These are phyloP conservation scores for Phaeomoniella chlamydospora DNA, from an alignment of 2,329 filamentous ascomycete genomes.

Conservation along the genomic window DNA sequence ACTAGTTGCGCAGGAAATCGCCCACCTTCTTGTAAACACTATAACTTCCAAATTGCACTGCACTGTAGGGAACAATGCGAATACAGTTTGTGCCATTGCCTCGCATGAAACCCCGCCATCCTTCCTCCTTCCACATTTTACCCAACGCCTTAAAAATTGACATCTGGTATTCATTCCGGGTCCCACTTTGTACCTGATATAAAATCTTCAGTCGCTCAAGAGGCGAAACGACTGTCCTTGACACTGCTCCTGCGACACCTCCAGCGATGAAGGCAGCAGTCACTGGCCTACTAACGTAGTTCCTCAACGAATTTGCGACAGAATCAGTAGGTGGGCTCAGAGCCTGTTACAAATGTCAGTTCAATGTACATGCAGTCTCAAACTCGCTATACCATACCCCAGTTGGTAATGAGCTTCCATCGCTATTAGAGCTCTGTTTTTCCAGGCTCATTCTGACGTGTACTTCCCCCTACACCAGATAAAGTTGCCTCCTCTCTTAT, in stretches of 20 bases:
- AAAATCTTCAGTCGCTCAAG: constrained; percentile 93
- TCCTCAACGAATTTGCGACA: background rate
- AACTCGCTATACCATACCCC: background rate
- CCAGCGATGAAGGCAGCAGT: constrained; percentile 87
- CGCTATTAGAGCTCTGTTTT: background rate
- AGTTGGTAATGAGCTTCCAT: background rate
- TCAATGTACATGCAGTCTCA: too few species aligned
- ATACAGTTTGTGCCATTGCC: constrained; percentile 98
- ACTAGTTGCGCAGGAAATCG: constrained; percentile 7
- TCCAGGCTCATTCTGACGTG: background rate
- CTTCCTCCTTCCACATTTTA: constrained; percentile 97
- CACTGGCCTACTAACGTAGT: constrained; percentile 51
- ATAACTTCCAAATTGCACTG: constrained; percentile 95
- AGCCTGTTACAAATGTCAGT: background rate
- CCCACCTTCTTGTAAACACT: constrained; percentile 88
- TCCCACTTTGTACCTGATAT: constrained; percentile 88
- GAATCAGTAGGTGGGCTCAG: background rate
- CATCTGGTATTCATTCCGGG: constrained; percentile 83
- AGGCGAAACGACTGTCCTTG: constrained; percentile 88
- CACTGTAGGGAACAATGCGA: constrained; percentile 93
- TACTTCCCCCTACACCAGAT: too few species aligned
- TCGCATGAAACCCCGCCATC: constrained; percentile 93
- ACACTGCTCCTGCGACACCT: constrained; percentile 91
- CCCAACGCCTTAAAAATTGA: constrained; percentile 74
- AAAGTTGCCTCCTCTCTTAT: too few species aligned